phyloP scores from a whole-genome alignment of 345 rosid species.

The Iberis pinnata region DNA sequence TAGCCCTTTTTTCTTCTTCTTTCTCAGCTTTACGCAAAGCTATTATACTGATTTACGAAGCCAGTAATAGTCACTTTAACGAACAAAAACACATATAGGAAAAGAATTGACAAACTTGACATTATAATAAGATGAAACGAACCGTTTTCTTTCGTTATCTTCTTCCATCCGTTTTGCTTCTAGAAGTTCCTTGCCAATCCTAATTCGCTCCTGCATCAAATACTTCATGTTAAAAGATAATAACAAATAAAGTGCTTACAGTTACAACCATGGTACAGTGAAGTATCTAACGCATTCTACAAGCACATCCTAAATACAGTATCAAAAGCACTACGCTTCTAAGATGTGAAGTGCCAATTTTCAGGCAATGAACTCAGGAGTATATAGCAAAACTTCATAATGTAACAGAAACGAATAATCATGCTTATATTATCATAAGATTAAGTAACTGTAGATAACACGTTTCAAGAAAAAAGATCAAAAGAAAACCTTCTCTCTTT shows the following conservation, averaged over 20 bases:
- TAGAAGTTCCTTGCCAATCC: slow-evolving; percentile 90
- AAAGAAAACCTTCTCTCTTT: slow-evolving; percentile 69
- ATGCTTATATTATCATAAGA: background rate
- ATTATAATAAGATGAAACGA: slow-evolving; percentile 20
- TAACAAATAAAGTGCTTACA: background rate
- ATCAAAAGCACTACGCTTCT: too few species aligned
- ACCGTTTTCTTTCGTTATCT: slow-evolving; percentile 95
- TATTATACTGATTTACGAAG: slow-evolving; percentile 45
- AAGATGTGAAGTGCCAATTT: too few species aligned
- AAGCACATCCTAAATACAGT: too few species aligned
- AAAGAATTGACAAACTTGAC: too few species aligned
- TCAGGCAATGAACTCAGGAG: slow-evolving; percentile 7
- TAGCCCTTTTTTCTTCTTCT: slow-evolving; percentile 88
- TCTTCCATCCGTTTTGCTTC: slow-evolving; percentile 95
- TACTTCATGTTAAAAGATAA: slow-evolving; percentile 7
- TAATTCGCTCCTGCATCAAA: slow-evolving; percentile 74
- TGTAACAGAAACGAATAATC: too few species aligned
- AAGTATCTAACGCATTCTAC: too few species aligned
- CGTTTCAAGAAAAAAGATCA: too few species aligned
- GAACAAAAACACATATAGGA: slow-evolving; percentile 10
- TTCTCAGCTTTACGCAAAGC: slow-evolving; percentile 93
- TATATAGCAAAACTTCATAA: too few species aligned
- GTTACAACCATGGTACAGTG: background rate
- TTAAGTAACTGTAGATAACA: background rate
- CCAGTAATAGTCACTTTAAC: slow-evolving; percentile 1